A percentile compares a stretch with the other conserved stretches of the same genome.
Evolutionary conservation across 2,329 filamentous ascomycete genomes (phyloP).

Genomic region (Ophiostoma angusticollis): DNA sequence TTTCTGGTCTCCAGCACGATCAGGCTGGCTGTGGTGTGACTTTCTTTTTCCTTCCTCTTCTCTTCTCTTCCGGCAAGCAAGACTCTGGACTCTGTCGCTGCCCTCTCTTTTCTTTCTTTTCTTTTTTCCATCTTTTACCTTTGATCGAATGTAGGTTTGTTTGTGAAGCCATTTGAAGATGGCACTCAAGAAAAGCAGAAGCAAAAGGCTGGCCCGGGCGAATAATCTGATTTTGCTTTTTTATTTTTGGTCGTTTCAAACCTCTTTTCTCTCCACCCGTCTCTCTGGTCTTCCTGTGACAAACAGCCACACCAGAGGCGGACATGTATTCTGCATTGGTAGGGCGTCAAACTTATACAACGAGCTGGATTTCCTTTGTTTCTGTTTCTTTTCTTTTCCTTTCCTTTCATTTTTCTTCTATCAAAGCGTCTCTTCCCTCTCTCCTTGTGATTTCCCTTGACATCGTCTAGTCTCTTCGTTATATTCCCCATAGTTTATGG

Average conservation of each 20-base stretch:
- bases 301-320: not conserved
- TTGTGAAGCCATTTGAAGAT: no score
- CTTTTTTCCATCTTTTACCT: not conserved
- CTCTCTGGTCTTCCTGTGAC: not conserved
- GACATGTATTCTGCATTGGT: conserved; percentile 5
- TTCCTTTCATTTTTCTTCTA: not conserved
- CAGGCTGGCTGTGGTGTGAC: not conserved
- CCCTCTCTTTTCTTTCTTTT: conserved; percentile 1
- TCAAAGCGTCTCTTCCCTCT: no score
- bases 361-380: not conserved
- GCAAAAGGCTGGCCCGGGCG: no score
- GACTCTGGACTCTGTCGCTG: not conserved
- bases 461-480: not conserved
- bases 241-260: not conserved
- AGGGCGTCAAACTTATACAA: conserved; percentile 3
- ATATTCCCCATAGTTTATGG: no score
- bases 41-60: not conserved
- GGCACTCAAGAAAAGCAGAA: no score
- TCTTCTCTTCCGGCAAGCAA: not conserved
- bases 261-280: not conserved
- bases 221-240: not conserved
- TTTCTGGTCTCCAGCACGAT: not conserved
- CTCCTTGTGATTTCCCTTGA: not conserved
- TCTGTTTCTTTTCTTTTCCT: not conserved
- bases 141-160: no score